Evolutionary conservation across 2,329 filamentous ascomycete species (phyloP).

Genomic region (Ceratocystis harringtonii): DNA sequence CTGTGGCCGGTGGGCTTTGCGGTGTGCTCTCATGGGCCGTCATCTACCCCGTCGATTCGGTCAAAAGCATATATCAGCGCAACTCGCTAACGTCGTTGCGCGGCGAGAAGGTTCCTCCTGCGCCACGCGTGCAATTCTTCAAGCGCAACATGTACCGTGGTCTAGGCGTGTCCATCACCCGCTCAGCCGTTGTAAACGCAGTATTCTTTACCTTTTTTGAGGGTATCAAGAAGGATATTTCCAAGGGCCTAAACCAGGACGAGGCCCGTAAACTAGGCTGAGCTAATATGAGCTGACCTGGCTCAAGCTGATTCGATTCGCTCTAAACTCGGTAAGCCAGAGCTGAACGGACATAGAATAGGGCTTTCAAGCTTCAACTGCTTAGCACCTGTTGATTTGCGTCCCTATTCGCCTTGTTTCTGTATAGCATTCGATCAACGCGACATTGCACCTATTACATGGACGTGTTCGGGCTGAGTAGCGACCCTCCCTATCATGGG

Average conservation of each 20-base stretch:
- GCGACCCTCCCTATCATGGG: background rate
- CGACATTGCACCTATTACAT: no score
- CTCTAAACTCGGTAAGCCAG: no score
- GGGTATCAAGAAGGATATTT: constrained; percentile 56
- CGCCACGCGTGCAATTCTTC: constrained; percentile 65
- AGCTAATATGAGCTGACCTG: background rate
- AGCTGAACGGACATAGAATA: constrained; percentile 22
- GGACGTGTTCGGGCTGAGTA: background rate
- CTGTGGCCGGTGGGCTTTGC: constrained; percentile 64
- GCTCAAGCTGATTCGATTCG: no score
- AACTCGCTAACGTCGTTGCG: constrained; percentile 58
- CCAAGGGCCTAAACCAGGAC: background rate
- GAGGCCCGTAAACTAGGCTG: constrained; percentile 22
- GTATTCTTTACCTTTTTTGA: constrained; percentile 86
- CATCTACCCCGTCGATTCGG: constrained; percentile 62
- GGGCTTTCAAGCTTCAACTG: no score
- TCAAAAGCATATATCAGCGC: constrained; percentile 74
- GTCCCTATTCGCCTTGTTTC: no score
- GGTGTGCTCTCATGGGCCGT: constrained; percentile 72
- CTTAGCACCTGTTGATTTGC: no score
- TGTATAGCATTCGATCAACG: no score
- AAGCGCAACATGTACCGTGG: constrained; percentile 68
- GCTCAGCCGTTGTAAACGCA: constrained; percentile 70
- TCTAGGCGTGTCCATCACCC: constrained; percentile 66
- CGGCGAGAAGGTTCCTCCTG: constrained; percentile 46